phyloP scores from a whole-genome alignment of 176 grass and related monocot species.

The Areca catechu region DNA sequence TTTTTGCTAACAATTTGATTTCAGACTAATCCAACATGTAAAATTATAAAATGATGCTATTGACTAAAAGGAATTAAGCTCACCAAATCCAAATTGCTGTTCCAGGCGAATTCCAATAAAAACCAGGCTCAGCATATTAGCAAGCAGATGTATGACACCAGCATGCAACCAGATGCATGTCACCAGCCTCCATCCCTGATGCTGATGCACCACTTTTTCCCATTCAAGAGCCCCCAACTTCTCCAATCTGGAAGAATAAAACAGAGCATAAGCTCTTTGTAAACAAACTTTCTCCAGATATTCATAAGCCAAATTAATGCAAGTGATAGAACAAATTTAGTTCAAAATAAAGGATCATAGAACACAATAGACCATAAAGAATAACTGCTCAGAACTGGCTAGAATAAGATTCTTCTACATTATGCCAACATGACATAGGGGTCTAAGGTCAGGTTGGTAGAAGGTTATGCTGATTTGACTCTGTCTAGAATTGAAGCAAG shows the following conservation, averaged over 20 bases:
- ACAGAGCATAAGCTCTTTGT: background rate
- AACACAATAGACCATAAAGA: too few relatives aligned
- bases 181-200: constrained; percentile 69
- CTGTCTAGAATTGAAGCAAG: too few relatives aligned
- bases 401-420: too few relatives aligned
- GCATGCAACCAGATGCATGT: constrained; percentile 71
- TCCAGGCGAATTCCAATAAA: constrained; percentile 79
- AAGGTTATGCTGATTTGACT: too few relatives aligned
- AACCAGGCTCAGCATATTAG: constrained; percentile 72
- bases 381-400: too few relatives aligned
- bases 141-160: constrained; percentile 70
- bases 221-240: constrained; percentile 61
- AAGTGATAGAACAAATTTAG: background rate
- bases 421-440: too few relatives aligned
- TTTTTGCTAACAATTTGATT: too few relatives aligned
- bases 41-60: background rate
- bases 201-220: constrained; percentile 47
- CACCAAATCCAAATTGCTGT: constrained; percentile 92
- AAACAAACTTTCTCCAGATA: too few relatives aligned
- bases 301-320: background rate
- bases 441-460: too few relatives aligned
- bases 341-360: too few relatives aligned
- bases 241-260: constrained; percentile 33
- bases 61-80: constrained; percentile 10
- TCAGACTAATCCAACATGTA: too few relatives aligned